Conservation (phyloP, 2,329 filamentous ascomycete species). For the Cryphonectria nitschkei region DNA sequence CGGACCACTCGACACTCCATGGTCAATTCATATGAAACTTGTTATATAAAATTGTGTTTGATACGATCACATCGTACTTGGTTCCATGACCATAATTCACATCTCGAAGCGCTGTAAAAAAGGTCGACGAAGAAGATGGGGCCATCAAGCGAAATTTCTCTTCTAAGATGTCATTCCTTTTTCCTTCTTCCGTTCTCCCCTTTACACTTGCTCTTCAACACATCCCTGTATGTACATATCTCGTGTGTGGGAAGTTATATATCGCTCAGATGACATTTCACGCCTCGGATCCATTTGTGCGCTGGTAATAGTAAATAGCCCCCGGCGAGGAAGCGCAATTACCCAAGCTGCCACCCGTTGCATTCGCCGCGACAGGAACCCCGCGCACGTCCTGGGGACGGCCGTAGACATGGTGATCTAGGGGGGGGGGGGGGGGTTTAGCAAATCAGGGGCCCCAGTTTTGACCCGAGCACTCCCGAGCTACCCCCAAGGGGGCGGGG, state of each 20-base stretch:
- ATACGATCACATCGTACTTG: neutral
- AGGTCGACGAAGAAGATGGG: neutral
- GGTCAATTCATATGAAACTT: neutral
- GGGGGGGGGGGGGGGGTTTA: no score
- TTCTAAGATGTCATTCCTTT: neutral
- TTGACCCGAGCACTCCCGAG: neutral
- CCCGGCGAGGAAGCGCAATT: constrained; percentile 59
- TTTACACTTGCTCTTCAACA: neutral
- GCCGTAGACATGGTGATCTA: constrained; percentile 60
- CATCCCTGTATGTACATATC: neutral
- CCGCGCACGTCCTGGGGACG: constrained; percentile 56
- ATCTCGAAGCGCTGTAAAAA: neutral
- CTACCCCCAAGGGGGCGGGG: no score
- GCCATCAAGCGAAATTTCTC: neutral
- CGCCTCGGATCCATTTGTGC: constrained; percentile 46
- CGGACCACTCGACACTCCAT: neutral
- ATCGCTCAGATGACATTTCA: constrained; percentile 2
- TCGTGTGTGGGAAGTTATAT: neutral
- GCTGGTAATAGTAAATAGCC: constrained; percentile 59
- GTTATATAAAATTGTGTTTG: neutral
- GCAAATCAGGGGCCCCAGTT: neutral
- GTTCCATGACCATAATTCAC: neutral
- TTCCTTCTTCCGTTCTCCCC: neutral
- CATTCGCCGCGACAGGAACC: constrained; percentile 46
- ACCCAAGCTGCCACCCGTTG: constrained; percentile 52